phyloP scores from a whole-genome alignment of 2,329 filamentous ascomycete genomes.

The Cercospora beticola region DNA sequence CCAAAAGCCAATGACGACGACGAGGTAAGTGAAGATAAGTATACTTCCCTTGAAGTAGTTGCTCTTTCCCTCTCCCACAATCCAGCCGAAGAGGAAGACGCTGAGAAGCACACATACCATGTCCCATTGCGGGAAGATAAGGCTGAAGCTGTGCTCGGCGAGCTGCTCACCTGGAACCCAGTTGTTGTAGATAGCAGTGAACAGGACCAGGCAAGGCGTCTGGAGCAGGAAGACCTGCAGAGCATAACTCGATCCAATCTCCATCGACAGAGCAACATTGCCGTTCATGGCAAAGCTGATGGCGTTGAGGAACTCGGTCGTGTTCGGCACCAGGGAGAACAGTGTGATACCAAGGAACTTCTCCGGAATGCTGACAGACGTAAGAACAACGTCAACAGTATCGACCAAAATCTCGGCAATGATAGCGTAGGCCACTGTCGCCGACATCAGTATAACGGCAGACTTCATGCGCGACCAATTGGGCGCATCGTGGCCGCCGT shows the following conservation, averaged over 20 bases:
- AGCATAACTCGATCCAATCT: slow-evolving; percentile 96
- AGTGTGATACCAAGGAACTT: slow-evolving; percentile 97
- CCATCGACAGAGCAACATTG: slow-evolving; percentile 98
- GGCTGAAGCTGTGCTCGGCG: slow-evolving; percentile 66
- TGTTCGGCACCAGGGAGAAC: slow-evolving; percentile 96
- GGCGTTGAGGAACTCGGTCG: slow-evolving; percentile 97
- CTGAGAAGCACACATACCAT: slow-evolving; percentile 96
- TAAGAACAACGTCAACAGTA: slow-evolving; percentile 92
- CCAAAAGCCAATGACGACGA: slow-evolving; percentile 89
- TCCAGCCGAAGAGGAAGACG: slow-evolving; percentile 93
- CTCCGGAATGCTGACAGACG: slow-evolving; percentile 87
- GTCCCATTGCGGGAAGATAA: slow-evolving; percentile 98
- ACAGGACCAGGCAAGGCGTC: slow-evolving; percentile 88
- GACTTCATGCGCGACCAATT: slow-evolving; percentile 96
- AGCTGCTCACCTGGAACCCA: slow-evolving; percentile 57
- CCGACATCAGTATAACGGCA: slow-evolving; percentile 80
- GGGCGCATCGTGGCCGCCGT: slow-evolving; percentile 89
- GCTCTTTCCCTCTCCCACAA: slow-evolving; percentile 98
- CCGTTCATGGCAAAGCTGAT: slow-evolving; percentile 99
- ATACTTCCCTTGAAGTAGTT: slow-evolving; percentile 99
- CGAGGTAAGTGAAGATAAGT: slow-evolving; percentile 85
- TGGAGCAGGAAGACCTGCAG: slow-evolving; percentile 94
- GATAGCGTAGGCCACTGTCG: slow-evolving; percentile 90
- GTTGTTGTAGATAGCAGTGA: slow-evolving; percentile 71
- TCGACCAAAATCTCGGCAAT: slow-evolving; percentile 97